A percentile compares a stretch with the other conserved stretches of the same genome.
Conservation (phyloP, 495 filamentous ascomycete genomes). For the Trypethelium eluteriae region DNA sequence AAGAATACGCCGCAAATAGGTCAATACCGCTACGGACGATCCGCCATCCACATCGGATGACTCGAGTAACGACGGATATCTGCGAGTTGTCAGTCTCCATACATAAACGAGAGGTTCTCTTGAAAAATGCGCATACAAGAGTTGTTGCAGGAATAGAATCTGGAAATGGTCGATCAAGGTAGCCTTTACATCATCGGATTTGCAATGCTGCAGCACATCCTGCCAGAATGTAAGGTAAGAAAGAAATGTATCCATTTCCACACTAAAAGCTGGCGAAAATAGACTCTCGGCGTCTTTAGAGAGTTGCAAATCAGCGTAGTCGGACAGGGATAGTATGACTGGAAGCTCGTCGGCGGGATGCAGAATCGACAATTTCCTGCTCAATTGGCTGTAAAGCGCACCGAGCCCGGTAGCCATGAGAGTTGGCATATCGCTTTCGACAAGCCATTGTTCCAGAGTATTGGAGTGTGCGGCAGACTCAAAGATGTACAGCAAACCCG, state of each 20-base stretch:
- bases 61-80: constrained; percentile 90
- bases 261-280: constrained; percentile 60
- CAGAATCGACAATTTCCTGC: constrained; percentile 45
- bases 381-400: constrained; percentile 92
- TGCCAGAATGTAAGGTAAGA: constrained; percentile 97
- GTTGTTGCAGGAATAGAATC: constrained; percentile 88
- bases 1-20: constrained; percentile 83
- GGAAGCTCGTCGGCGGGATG: constrained; percentile 59
- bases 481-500: constrained; percentile 89
- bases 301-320: constrained; percentile 58
- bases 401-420: constrained; percentile 94
- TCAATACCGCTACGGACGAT: constrained; percentile 90
- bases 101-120: too few species aligned
- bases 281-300: constrained; percentile 62
- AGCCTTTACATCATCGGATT: constrained; percentile 80
- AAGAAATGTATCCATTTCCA: constrained; percentile 83
- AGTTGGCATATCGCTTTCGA: constrained; percentile 92
- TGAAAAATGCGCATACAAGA: constrained; percentile 55
- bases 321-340: constrained; percentile 74
- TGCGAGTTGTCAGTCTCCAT: constrained; percentile 32
- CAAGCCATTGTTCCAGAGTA: constrained; percentile 85
- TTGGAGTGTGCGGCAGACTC: constrained; percentile 80
- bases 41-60: constrained; percentile 95
- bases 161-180: constrained; percentile 95
- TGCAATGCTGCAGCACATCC: constrained; percentile 91